Conservation (phyloP, 768 basidiomycete species). For the Tricholoma bakamatsutake region DNA sequence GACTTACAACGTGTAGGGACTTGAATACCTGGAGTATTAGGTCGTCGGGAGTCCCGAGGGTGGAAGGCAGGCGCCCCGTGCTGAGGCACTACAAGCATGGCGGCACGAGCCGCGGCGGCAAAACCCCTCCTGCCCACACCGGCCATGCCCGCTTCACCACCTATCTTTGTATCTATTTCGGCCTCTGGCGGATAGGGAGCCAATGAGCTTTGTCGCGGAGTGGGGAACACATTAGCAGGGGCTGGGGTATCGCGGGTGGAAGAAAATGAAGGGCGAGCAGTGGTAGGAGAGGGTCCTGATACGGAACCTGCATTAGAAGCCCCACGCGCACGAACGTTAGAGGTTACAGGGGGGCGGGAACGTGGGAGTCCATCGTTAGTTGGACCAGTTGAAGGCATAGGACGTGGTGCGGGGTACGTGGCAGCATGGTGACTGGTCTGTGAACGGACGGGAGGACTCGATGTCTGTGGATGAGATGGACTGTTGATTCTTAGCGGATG, state of each 20-base stretch:
- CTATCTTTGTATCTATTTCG: conserved; percentile 62
- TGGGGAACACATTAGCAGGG: background rate
- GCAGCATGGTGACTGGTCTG: conserved; percentile 11
- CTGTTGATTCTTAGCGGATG: too few species aligned
- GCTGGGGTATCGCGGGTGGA: conserved; percentile 3
- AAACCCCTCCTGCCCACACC: conserved; percentile 87
- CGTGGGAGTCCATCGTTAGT: conserved; percentile 18
- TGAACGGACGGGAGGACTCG: conserved; percentile 31
- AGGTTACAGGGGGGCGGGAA: conserved; percentile 17
- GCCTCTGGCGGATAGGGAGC: conserved; percentile 11
- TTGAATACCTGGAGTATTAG: conserved; percentile 38
- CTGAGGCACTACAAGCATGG: conserved; percentile 27
- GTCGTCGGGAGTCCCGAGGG: conserved; percentile 18
- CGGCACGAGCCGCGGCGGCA: conserved; percentile 61
- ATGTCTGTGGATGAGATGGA: conserved; percentile 23
- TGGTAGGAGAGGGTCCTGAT: conserved; percentile 8
- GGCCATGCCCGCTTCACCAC: conserved; percentile 83
- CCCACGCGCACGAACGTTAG: conserved; percentile 15
- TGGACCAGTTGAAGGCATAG: conserved; percentile 12
- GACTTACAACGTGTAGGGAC: conserved; percentile 35
- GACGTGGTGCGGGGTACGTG: conserved; percentile 12
- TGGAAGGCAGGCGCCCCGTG: conserved; percentile 14
- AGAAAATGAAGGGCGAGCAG: conserved; percentile 10
- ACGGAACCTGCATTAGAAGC: conserved; percentile 14
- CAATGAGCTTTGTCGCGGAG: background rate